Base-by-base conservation (phyloP, 768 basidiomycete species). In the Termitomyces sp. region DNA sequence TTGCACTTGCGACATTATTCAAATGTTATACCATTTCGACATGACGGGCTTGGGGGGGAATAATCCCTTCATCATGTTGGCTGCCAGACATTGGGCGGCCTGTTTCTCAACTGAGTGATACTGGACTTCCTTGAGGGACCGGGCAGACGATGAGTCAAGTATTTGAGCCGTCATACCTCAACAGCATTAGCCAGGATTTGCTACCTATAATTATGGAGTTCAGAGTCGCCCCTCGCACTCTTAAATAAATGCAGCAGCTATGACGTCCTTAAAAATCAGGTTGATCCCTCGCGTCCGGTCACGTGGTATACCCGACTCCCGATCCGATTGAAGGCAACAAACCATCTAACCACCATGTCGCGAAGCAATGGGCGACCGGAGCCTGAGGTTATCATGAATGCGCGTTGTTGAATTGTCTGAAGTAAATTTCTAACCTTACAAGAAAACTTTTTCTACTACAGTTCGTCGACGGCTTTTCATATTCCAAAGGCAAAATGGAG, bases 401-500 rank as follows among this genome's bases (percentile, higher is more conserved):
- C 88, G 69, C 55, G 83, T 72, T 16, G 15, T 30, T 45, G 42
- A 20, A 49, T 41, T 39, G 24, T 46, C 4, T 39, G 18, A 5
- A 47, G 22, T 24, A 41, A 39, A 45, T 24, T 31, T 36, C 45
- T 37, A 48, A 36, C 46, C 34, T 53, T 30, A 53, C 27, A 7
- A n/a, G 27, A 41, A 15, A 6, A 13, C 33, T 30, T 44, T 9
- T 30, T n/a, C 13, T 4, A 31, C 44, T 22, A 24, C 64, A 88
- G 87, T 88, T 83, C 66, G 72, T 70, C 20, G 88, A 89, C 66
- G 88, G 88, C 7, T 81, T 81, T 54, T 78, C 86, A 9, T 89
- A 87, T 65, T 83, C 82, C 27, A 89, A 88, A 68, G 75, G 77
- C 54, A 84, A 83, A 67, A 75, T 89, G 72, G 86, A 87, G 62